These are phyloP conservation scores for Alternaria alternata DNA, from an alignment of 2,329 filamentous ascomycete species.

Conservation along the genomic window DNA sequence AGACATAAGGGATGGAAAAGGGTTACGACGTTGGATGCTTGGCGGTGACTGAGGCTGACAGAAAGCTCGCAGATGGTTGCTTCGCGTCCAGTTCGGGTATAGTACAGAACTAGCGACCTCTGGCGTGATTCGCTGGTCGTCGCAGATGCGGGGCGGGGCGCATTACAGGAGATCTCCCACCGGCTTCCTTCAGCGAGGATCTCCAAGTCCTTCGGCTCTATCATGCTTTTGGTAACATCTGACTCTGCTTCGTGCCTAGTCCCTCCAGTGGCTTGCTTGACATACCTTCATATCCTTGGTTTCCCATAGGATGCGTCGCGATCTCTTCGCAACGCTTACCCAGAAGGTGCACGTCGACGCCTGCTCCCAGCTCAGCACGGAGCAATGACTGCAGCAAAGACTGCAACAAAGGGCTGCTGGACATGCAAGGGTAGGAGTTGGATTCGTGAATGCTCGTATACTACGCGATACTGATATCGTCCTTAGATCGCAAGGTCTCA, in stretches of 20 bases:
- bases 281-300: neutral
- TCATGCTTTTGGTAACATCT: neutral
- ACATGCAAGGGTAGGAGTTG: neutral
- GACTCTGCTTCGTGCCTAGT: neutral
- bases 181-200: neutral
- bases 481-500: constrained; percentile 19
- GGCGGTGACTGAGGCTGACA: neutral
- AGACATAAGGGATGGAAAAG: neutral
- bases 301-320: neutral
- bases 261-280: neutral
- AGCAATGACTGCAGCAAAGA: neutral
- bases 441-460: fast-evolving
- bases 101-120: neutral
- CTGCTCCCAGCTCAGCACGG: neutral
- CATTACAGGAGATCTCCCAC: neutral
- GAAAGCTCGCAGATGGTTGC: constrained; percentile 16
- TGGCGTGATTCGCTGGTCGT: neutral
- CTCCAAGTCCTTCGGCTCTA: neutral
- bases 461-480: neutral
- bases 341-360: neutral
- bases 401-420: neutral
- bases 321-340: neutral
- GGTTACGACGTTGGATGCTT: neutral
- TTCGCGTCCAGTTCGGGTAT: constrained; percentile 3
- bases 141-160: neutral